Percentiles rank a stretch among this genome's conserved stretches.
Evolutionary conservation across 2,329 filamentous ascomycete genomes (phyloP).

Genomic region (Microdochium nivale): DNA sequence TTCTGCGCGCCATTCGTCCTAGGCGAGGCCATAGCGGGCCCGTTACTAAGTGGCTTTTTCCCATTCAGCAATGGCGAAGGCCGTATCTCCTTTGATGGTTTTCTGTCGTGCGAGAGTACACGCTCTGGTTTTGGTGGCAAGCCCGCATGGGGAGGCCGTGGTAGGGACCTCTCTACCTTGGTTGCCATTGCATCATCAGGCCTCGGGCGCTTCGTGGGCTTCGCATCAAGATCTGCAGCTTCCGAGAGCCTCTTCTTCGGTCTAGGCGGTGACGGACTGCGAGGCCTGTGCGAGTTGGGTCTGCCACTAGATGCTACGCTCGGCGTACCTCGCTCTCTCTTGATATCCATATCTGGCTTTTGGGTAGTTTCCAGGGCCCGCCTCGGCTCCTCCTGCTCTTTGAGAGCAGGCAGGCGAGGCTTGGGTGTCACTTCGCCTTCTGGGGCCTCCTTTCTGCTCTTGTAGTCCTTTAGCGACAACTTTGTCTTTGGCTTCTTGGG

Average conservation of each 20-base stretch:
- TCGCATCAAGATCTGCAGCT: slow-evolving; percentile 35
- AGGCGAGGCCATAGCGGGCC: slow-evolving; percentile 27
- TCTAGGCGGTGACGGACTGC: slow-evolving; percentile 28
- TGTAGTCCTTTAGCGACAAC: slow-evolving; percentile 50
- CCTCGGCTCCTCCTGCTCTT: slow-evolving; percentile 11
- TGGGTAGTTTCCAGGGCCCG: neutral
- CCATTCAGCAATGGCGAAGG: slow-evolving; percentile 13
- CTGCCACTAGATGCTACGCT: slow-evolving; percentile 4
- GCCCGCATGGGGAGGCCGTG: slow-evolving; percentile 11
- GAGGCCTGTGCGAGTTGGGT: slow-evolving; percentile 21
- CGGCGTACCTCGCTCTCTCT: neutral
- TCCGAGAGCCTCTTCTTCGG: slow-evolving; percentile 34
- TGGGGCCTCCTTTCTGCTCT: slow-evolving; percentile 39
- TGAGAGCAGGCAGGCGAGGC: slow-evolving; percentile 11
- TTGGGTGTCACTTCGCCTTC: slow-evolving; percentile 18
- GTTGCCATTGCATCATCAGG: neutral
- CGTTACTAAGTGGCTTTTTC: slow-evolving; percentile 11
- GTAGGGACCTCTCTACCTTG: slow-evolving; percentile 9
- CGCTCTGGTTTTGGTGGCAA: slow-evolving; percentile 14
- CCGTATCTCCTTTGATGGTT: slow-evolving; percentile 12
- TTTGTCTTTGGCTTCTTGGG: slow-evolving; percentile 39
- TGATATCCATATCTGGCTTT: neutral
- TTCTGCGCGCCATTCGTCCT: slow-evolving; percentile 34
- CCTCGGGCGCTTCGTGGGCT: slow-evolving; percentile 34
- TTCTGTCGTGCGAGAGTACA: slow-evolving; percentile 10